Percentiles rank a stretch among this genome's conserved stretches.
These are phyloP conservation scores for Aspergillus indologenus DNA, from an alignment of 495 filamentous ascomycete species.

Conservation along the genomic window DNA sequence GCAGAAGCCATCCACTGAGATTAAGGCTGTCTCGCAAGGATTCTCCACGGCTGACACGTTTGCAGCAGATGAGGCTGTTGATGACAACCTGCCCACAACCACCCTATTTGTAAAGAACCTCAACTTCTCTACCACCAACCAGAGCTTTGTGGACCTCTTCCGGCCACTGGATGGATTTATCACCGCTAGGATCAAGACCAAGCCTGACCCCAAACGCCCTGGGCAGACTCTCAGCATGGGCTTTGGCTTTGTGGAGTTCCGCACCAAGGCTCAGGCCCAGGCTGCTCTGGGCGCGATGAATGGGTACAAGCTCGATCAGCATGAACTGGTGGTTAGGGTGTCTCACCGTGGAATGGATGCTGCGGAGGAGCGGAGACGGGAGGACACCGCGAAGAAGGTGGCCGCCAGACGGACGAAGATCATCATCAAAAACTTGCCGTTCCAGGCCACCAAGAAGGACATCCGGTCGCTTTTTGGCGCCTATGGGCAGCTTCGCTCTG, in stretches of 20 bases:
- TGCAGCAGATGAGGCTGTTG: constrained; percentile 46
- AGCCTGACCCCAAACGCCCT: constrained; percentile 77
- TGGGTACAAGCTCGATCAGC: constrained; percentile 77
- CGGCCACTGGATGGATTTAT: constrained; percentile 78
- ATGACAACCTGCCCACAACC: constrained; percentile 57
- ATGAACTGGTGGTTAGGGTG: constrained; percentile 76
- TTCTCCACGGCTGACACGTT: constrained; percentile 57
- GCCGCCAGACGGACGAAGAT: constrained; percentile 79
- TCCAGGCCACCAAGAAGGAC: constrained; percentile 92
- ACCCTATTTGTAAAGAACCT: constrained; percentile 93
- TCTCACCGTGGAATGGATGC: constrained; percentile 84
- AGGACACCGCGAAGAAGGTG: constrained; percentile 74
- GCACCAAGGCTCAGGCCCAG: constrained; percentile 68
- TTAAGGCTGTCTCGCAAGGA: constrained; percentile 43
- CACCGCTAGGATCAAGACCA: constrained; percentile 81
- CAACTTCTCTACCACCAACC: constrained; percentile 82
- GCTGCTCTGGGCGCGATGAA: constrained; percentile 81
- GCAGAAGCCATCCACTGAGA: constrained; percentile 27
- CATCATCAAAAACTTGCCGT: constrained; percentile 97
- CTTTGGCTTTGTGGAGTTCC: constrained; percentile 92
- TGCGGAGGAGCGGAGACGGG: constrained; percentile 75
- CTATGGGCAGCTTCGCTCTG: constrained; percentile 87
- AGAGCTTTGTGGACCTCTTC: constrained; percentile 69
- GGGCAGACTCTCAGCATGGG: constrained; percentile 90
- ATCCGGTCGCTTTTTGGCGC: constrained; percentile 76